A percentile compares a stretch with the other conserved stretches of the same genome.
Conservation (phyloP, 1,139 yeast species). For the Nakaseomyces bracarensis region DNA sequence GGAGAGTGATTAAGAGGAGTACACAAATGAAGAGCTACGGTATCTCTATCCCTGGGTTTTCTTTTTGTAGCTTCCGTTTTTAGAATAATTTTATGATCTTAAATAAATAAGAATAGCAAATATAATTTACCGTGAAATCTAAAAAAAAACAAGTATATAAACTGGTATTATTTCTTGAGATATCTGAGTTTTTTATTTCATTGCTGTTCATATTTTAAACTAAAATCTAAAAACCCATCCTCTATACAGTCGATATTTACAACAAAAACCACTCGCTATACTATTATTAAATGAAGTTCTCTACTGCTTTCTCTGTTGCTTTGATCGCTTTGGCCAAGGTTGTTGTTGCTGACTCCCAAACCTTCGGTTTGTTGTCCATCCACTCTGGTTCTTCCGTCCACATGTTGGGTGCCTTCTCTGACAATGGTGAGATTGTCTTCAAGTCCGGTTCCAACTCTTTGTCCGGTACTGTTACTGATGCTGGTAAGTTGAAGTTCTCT, state of each 20-base stretch:
- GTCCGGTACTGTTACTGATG: conserved; percentile 26
- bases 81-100: too few relatives aligned
- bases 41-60: too few relatives aligned
- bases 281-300: conserved; percentile 14
- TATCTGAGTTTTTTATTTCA: background rate
- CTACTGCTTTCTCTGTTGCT: conserved; percentile 15
- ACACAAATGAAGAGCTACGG: too few relatives aligned
- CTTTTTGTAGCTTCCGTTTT: too few relatives aligned
- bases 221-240: background rate
- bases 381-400: conserved; percentile 32
- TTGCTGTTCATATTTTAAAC: background rate
- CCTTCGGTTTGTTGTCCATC: conserved; percentile 31
- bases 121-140: too few relatives aligned
- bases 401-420: conserved; percentile 18
- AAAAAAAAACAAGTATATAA: too few relatives aligned
- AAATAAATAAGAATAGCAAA: too few relatives aligned
- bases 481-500: conserved; percentile 27
- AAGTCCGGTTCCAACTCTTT: conserved; percentile 14
- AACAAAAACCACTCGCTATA: conserved; percentile 2
- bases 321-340: conserved; percentile 21
- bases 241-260: background rate
- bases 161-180: too few relatives aligned
- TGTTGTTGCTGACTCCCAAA: conserved; percentile 30
- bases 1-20: too few relatives aligned
- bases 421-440: conserved; percentile 15